Percentiles rank a stretch among this genome's conserved stretches.
These are phyloP conservation scores for Fusarium burgessii DNA, from an alignment of 2,329 filamentous ascomycete genomes.

Conservation along the genomic window DNA sequence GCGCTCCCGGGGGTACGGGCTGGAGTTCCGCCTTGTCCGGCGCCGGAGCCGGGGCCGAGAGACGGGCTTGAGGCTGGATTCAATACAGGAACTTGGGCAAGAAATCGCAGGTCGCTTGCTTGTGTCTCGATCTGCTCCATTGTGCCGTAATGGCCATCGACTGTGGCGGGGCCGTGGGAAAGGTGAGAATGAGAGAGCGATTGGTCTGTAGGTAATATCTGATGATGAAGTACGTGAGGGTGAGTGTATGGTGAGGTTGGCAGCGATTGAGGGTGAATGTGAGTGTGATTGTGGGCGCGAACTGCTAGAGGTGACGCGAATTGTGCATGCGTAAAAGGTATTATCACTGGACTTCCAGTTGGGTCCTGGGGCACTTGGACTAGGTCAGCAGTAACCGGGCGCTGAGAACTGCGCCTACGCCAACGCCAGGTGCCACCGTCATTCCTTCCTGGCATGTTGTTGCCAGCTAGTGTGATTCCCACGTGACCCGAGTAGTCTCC, in stretches of 20 bases:
- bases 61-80: slow-evolving; percentile 38
- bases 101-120: slow-evolving; percentile 65
- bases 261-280: slow-evolving; percentile 10
- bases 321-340: slow-evolving; percentile 36
- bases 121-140: slow-evolving; percentile 69
- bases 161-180: slow-evolving; percentile 14
- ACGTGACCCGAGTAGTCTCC: slow-evolving; percentile 31
- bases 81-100: slow-evolving; percentile 56
- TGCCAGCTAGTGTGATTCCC: slow-evolving; percentile 8
- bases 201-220: slow-evolving; percentile 13
- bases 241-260: slow-evolving; percentile 11
- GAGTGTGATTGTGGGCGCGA: slow-evolving; percentile 18
- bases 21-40: slow-evolving; percentile 33
- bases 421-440: slow-evolving; percentile 35
- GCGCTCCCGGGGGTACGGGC: slow-evolving; percentile 36
- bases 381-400: neutral
- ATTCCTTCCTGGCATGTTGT: slow-evolving; percentile 5
- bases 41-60: slow-evolving; percentile 39
- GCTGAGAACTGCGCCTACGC: slow-evolving; percentile 35
- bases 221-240: slow-evolving; percentile 23
- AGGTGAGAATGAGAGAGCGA: slow-evolving; percentile 11
- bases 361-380: slow-evolving; percentile 5
- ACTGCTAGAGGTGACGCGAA: slow-evolving; percentile 32
- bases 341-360: slow-evolving; percentile 20
- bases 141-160: slow-evolving; percentile 41